A percentile compares a stretch with the other conserved stretches of the same genome.
phyloP scores from a whole-genome alignment of 257 asterid genomes.

The Handroanthus guayacan region DNA sequence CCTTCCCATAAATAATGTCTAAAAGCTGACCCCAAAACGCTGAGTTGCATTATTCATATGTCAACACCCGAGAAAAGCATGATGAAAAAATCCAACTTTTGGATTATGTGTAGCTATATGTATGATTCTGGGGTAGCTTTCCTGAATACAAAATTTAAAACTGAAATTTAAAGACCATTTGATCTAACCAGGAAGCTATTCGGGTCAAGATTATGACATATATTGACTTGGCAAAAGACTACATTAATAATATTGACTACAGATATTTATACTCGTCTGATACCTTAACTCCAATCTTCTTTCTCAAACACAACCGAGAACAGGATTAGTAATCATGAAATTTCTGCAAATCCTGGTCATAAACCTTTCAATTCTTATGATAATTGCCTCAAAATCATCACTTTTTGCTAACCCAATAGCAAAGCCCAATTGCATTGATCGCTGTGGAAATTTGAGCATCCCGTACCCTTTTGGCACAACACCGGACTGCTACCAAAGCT shows the following conservation, averaged over 20 bases:
- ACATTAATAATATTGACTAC: background rate
- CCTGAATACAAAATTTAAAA: too few relatives aligned
- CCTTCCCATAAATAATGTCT: too few relatives aligned
- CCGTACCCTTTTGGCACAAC: conserved; percentile 38
- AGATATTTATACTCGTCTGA: background rate
- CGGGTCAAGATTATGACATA: background rate
- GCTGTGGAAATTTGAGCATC: conserved; percentile 10
- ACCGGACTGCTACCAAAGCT: background rate
- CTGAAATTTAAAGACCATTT: too few relatives aligned
- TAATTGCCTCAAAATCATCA: background rate
- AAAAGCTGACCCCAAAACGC: too few relatives aligned
- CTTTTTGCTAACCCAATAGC: background rate
- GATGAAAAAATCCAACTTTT: too few relatives aligned
- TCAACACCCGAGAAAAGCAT: too few relatives aligned
- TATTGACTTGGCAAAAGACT: background rate
- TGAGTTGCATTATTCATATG: too few relatives aligned
- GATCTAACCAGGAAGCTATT: too few relatives aligned
- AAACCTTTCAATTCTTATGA: background rate
- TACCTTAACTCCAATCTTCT: background rate
- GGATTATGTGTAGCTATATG: too few relatives aligned
- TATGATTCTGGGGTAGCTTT: too few relatives aligned
- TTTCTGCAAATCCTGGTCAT: background rate
- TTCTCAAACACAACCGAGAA: background rate
- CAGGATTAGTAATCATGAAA: background rate
- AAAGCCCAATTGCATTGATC: conserved; percentile 6